Percentiles rank a stretch among this genome's conserved stretches.
Conservation (phyloP, 768 basidiomycete species). For the Rhizopogon vulgaris region DNA sequence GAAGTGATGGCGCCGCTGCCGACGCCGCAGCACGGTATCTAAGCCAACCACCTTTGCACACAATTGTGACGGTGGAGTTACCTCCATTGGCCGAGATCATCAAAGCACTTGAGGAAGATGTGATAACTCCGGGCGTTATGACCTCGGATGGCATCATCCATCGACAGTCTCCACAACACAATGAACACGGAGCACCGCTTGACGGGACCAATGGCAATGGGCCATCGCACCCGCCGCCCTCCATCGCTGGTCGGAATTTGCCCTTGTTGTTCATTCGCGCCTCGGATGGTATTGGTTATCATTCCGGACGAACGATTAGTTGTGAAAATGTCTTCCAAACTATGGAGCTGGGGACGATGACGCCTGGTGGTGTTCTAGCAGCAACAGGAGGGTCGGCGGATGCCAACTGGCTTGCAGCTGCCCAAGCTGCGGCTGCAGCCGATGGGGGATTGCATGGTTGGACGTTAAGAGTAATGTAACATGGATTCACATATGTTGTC, state of each 20-base stretch:
- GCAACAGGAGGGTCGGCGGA: conserved; percentile 45
- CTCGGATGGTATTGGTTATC: conserved; percentile 82
- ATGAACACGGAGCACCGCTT: conserved; percentile 28
- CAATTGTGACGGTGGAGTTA: conserved; percentile 82
- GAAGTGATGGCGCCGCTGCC: conserved; percentile 17
- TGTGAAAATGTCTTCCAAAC: conserved; percentile 76
- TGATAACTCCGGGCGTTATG: conserved; percentile 35
- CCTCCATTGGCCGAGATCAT: conserved; percentile 72
- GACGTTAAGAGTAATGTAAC: conserved; percentile 75
- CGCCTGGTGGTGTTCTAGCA: conserved; percentile 37
- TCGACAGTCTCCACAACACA: conserved; percentile 18
- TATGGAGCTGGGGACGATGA: conserved; percentile 54
- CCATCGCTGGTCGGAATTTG: conserved; percentile 64
- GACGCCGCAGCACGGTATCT: conserved; percentile 40
- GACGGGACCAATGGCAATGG: conserved; percentile 20
- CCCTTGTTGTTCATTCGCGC: conserved; percentile 79
- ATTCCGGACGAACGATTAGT: conserved; percentile 78
- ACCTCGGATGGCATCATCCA: conserved; percentile 25
- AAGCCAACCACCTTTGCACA: conserved; percentile 54
- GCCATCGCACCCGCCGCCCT: conserved; percentile 30
- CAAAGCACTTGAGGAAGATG: conserved; percentile 72
- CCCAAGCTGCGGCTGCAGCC: conserved; percentile 59
- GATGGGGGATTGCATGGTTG: conserved; percentile 70
- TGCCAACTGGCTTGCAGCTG: conserved; percentile 68
- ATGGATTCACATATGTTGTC: conserved; percentile 16